phyloP scores from a whole-genome alignment of 345 rosid genomes.

The Camelina sativa region DNA sequence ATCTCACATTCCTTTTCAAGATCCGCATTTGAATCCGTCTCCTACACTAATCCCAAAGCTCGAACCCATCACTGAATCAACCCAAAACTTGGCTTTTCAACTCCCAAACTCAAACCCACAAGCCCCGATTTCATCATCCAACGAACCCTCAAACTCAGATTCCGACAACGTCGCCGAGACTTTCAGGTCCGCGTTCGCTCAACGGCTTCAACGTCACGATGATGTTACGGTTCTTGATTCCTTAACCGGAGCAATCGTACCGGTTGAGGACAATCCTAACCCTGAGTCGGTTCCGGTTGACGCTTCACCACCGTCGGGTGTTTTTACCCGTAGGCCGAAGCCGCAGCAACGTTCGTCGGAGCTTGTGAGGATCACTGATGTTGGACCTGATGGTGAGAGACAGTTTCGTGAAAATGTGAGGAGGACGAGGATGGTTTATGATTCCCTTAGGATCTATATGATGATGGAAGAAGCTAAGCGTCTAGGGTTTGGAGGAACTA shows the following conservation, averaged over 20 bases:
- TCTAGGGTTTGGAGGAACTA: conserved; percentile 34
- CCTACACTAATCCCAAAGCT: conserved; percentile 5
- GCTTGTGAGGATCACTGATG: conserved; percentile 77
- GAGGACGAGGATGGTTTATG: conserved; percentile 67
- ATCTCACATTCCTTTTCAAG: not conserved
- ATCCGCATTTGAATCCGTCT: not conserved
- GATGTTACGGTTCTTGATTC: conserved; percentile 52
- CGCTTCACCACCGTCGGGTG: conserved; percentile 20
- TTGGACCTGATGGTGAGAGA: conserved; percentile 58
- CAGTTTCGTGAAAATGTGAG: conserved; percentile 67
- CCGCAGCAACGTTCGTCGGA: conserved; percentile 57
- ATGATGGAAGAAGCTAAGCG: conserved; percentile 48
- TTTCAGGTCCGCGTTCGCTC: conserved; percentile 62
- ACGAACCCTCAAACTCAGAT: conserved; percentile 45
- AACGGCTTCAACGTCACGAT: conserved; percentile 47
- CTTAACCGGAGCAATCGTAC: conserved; percentile 62
- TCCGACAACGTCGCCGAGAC: conserved; percentile 59
- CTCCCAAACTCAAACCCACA: conserved; percentile 44
- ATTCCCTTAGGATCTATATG: conserved; percentile 59
- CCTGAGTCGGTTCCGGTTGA: conserved; percentile 15
- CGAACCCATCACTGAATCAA: conserved; percentile 21
- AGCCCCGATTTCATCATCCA: conserved; percentile 3
- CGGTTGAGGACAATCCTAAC: conserved; percentile 41
- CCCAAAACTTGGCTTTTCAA: not conserved
- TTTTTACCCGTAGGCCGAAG: conserved; percentile 41